Base-by-base conservation (phyloP, 2,329 filamentous ascomycete genomes). In the Helminthosporium solani region DNA sequence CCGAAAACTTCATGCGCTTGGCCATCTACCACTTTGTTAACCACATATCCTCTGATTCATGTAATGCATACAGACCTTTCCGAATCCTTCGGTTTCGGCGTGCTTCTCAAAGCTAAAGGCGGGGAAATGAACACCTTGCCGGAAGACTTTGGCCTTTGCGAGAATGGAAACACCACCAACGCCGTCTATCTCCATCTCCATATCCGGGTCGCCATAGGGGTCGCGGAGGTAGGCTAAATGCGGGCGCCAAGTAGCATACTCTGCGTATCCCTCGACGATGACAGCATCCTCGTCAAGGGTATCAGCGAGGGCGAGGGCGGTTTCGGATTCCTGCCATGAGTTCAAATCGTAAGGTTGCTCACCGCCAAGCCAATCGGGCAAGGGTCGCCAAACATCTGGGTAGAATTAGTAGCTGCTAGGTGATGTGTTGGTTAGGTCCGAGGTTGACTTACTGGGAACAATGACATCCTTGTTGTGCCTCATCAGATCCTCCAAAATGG, bases 151-250 rank as follows among this genome's bases (percentile, higher is more conserved):
- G 2, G 94, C 94, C 73, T 97, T 99, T 36, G 94, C 92, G 59
- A 99, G 73, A 62, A 99, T 99, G 74, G 90, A 96, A 60, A 99
- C 94, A 73, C 94, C 94, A 40, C 94, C 92, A 37, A 99, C 91
- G 56, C 94, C 94, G 60, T 99, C 94, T 60, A 99, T 92, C 63
- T 99, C 94, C 94, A 99, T 97, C 69, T 99, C 94, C 86, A 97
- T 96, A 67, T 99, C 94, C 16, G 92, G 92, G 66, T 99, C 94
- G 31, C 94, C 94, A 63, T 95, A 97, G 2, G 94, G 94, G 67
- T 99, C 94, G 49, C 94, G 87, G 7, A 99, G 82, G 68, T 99
- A 99, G 33, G 94, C 94, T 64, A 99, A 78, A 79, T 99, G 94
- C 33, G 94, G 94, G 55, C 94, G 81, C 94, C 94, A 99, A 1